These are phyloP conservation scores for Xylariaceae sp. DNA, from an alignment of 2,329 filamentous ascomycete genomes.

Conservation along the genomic window DNA sequence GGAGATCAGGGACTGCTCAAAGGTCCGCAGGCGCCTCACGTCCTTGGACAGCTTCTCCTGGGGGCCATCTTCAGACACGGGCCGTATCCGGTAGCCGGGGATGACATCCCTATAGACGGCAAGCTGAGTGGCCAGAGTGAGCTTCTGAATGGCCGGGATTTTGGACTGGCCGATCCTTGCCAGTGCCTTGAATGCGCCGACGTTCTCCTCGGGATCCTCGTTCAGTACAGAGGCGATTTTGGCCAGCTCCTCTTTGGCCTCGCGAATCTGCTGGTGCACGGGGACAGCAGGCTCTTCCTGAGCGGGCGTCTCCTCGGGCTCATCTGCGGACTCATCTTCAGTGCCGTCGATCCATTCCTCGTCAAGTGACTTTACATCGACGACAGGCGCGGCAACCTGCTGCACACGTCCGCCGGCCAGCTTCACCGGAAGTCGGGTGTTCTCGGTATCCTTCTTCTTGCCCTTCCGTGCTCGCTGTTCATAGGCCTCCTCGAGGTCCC, in stretches of 20 bases:
- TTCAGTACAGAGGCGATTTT: constrained; percentile 74
- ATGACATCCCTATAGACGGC: constrained; percentile 94
- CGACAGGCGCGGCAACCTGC: constrained; percentile 46
- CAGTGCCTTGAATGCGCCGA: constrained; percentile 68
- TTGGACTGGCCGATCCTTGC: constrained; percentile 64
- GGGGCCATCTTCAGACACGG: constrained; percentile 65
- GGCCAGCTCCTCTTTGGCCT: constrained; percentile 88
- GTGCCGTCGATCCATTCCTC: constrained; percentile 57
- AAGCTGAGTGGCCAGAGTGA: constrained; percentile 79
- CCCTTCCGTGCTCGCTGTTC: constrained; percentile 70
- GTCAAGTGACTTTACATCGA: constrained; percentile 53
- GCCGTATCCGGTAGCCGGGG: constrained; percentile 89
- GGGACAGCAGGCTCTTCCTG: constrained; percentile 56
- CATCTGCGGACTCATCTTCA: constrained; percentile 43
- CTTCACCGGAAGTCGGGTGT: constrained; percentile 75
- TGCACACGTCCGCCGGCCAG: constrained; percentile 70
- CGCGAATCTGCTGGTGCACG: constrained; percentile 68
- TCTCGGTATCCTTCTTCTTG: constrained; percentile 62
- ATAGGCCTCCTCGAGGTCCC: constrained; percentile 90
- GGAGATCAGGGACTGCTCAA: constrained; percentile 78
- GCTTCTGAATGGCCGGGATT: constrained; percentile 70
- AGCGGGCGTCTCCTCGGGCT: constrained; percentile 21
- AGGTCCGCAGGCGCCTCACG: constrained; percentile 70
- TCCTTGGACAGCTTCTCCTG: constrained; percentile 85
- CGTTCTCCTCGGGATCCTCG: constrained; percentile 88